A percentile compares a stretch with the other conserved stretches of the same genome.
phyloP scores from a whole-genome alignment of 805 yeast genomes.

The Metschnikowia colocasiae region DNA sequence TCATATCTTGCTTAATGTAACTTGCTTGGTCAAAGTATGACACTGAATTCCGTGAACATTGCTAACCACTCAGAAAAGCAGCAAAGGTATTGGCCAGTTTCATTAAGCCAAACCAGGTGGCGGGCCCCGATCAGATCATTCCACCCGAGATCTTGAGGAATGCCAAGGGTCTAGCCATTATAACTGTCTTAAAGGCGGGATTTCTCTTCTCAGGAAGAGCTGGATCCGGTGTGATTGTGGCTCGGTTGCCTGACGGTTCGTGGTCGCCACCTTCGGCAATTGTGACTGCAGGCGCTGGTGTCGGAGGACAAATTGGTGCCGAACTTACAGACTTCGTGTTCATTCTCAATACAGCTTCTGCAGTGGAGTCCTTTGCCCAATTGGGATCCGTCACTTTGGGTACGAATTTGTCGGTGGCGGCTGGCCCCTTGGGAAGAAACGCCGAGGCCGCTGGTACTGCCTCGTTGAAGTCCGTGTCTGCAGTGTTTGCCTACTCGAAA shows the following conservation, averaged over 20 bases:
- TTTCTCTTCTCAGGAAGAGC: slow-evolving; percentile 95
- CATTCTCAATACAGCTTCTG: slow-evolving; percentile 78
- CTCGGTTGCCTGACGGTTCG: slow-evolving; percentile 87
- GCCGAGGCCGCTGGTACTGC: slow-evolving; percentile 98
- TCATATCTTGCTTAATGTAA: background rate
- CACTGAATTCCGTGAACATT: background rate
- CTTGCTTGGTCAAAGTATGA: background rate
- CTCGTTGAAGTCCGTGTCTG: slow-evolving; percentile 79
- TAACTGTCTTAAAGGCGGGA: slow-evolving; percentile 96
- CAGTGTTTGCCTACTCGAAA: slow-evolving; percentile 89
- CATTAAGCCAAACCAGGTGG: slow-evolving; percentile 89
- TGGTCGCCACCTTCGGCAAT: slow-evolving; percentile 99
- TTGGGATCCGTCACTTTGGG: slow-evolving; percentile 93
- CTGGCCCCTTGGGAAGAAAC: slow-evolving; percentile 95
- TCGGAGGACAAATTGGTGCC: slow-evolving; percentile 96
- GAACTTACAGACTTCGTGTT: slow-evolving; percentile 95
- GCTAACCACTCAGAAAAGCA: slow-evolving; percentile 59
- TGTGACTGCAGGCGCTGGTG: slow-evolving; percentile 96
- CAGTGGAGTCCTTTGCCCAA: slow-evolving; percentile 92
- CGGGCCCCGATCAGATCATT: slow-evolving; percentile 83
- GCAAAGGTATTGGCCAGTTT: slow-evolving; percentile 88
- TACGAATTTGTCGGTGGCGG: slow-evolving; percentile 92
- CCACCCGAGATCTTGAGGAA: slow-evolving; percentile 84
- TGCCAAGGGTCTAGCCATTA: slow-evolving; percentile 88
- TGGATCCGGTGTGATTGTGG: slow-evolving; percentile 94